Conservation (phyloP, 2,329 filamentous ascomycete species). For the Talaromyces sp. region DNA sequence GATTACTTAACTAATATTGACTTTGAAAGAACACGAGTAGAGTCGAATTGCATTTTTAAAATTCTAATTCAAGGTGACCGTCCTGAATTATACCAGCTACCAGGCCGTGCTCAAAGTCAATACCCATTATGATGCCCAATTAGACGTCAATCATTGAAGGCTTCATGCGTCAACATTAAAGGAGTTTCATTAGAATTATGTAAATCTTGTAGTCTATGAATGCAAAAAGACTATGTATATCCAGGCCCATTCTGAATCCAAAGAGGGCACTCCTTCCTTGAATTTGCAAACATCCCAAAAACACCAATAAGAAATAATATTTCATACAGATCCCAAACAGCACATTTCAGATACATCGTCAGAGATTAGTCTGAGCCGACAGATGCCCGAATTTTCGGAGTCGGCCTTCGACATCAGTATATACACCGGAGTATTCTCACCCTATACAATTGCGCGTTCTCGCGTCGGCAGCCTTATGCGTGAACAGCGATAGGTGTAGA, state of each 20-base stretch:
- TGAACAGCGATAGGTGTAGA: constrained; percentile 22
- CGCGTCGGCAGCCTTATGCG: neutral
- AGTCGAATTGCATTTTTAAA: too few relatives aligned
- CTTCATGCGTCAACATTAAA: neutral
- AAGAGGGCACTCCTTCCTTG: neutral
- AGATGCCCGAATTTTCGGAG: neutral
- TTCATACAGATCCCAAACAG: neutral
- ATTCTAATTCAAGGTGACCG: neutral
- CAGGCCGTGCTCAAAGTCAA: neutral
- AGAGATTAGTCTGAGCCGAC: neutral
- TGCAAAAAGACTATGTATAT: neutral
- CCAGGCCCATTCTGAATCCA: neutral
- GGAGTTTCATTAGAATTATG: neutral
- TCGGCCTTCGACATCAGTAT: neutral
- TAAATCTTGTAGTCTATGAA: neutral
- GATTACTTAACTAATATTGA: neutral
- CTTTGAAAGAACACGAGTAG: too few relatives aligned
- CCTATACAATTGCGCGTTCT: neutral
- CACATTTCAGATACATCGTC: neutral
- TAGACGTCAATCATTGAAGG: neutral
- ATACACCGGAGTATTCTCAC: neutral
- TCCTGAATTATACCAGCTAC: neutral
- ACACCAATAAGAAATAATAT: neutral
- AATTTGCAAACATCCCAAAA: neutral
- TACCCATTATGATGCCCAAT: neutral